These are phyloP conservation scores for Phlyctochytrium planicorne DNA, from an alignment of 192 early-diverging fungal genomes.

Conservation along the genomic window DNA sequence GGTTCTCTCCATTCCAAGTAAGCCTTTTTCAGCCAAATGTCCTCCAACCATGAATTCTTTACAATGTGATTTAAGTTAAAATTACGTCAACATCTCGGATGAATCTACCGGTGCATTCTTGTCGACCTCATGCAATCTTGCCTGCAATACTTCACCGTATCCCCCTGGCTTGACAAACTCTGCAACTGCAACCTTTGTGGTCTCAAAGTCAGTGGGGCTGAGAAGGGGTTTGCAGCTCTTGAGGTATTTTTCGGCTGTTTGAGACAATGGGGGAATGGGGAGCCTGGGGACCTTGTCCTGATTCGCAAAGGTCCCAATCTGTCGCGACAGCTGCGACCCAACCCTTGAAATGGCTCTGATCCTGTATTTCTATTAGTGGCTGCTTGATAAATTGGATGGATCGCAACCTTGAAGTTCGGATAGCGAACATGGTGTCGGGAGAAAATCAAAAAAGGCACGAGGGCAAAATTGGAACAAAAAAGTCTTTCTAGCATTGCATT, in stretches of 20 bases:
- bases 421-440: too few species aligned
- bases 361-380: too few species aligned
- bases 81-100: background rate
- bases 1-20: slow-evolving; percentile 57
- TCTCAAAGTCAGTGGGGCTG: slow-evolving; percentile 51
- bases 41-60: slow-evolving; percentile 84
- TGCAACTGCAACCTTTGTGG: slow-evolving; percentile 63
- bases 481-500: too few species aligned
- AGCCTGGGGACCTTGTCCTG: slow-evolving; percentile 64
- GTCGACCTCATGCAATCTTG: slow-evolving; percentile 69
- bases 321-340: too few species aligned
- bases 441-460: too few species aligned
- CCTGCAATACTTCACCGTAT: slow-evolving; percentile 73
- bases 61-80: background rate
- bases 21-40: slow-evolving; percentile 60
- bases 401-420: too few species aligned
- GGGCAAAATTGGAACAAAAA: too few species aligned
- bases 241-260: slow-evolving; percentile 78
- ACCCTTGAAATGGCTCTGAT: too few species aligned
- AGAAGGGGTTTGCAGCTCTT: slow-evolving; percentile 72
- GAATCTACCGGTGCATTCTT: slow-evolving; percentile 49
- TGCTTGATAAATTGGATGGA: too few species aligned
- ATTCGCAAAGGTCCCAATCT: background rate
- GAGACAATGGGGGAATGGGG: slow-evolving; percentile 80
- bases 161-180: slow-evolving; percentile 68